These are phyloP conservation scores for Prunus padus DNA, from an alignment of 306 rosid genomes.

Conservation along the genomic window DNA sequence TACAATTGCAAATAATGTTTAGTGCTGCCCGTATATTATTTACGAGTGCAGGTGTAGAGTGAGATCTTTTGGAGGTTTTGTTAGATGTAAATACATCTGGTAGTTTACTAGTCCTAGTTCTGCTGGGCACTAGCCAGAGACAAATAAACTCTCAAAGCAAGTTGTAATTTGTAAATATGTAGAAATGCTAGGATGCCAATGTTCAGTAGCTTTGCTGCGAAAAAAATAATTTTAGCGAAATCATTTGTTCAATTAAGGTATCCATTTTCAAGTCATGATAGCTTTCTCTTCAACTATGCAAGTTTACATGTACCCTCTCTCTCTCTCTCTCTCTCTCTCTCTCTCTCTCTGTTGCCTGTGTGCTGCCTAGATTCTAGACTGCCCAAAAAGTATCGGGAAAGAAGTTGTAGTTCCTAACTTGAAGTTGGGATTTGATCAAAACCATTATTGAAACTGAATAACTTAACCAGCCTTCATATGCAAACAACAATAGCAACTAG, in stretches of 20 bases:
- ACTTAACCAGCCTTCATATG: neutral
- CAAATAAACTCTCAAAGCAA: slow-evolving; percentile 22
- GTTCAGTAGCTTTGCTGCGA: neutral
- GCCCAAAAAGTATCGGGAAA: too few species aligned
- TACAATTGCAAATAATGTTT: slow-evolving; percentile 25
- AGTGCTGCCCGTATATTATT: slow-evolving; percentile 31
- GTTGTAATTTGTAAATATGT: slow-evolving; percentile 33
- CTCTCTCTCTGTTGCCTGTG: too few species aligned
- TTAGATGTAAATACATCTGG: slow-evolving; percentile 47
- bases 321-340: too few species aligned
- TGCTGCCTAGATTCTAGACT: too few species aligned
- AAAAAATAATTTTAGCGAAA: slow-evolving; percentile 10
- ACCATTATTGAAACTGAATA: too few species aligned
- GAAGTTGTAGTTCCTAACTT: too few species aligned
- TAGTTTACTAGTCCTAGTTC: slow-evolving; percentile 25
- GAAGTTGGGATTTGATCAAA: too few species aligned
- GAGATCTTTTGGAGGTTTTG: slow-evolving; percentile 25
- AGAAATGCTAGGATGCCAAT: slow-evolving; percentile 3
- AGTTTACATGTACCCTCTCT: too few species aligned
- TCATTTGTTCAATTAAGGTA: too few species aligned
- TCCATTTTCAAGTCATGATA: too few species aligned
- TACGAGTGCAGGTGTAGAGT: slow-evolving; percentile 31
- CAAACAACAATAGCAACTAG: neutral
- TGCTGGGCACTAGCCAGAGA: slow-evolving; percentile 34
- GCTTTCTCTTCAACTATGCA: too few species aligned